Percentiles rank a stretch among this genome's conserved stretches.
phyloP scores from a whole-genome alignment of 768 basidiomycete genomes.

The Daedaleopsis sinensis region DNA sequence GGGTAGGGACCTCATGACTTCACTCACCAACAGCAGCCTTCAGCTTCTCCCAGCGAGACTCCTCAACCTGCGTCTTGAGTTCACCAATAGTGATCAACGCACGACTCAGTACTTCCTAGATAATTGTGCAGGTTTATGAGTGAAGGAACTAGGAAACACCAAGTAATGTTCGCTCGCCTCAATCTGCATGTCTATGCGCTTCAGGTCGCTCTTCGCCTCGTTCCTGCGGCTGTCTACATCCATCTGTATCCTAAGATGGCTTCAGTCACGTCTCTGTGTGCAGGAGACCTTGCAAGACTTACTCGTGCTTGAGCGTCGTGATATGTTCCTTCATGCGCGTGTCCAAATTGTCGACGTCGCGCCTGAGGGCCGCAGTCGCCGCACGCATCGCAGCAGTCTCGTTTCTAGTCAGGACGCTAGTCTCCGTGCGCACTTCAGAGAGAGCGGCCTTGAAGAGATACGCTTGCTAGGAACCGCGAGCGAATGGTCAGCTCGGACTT shows the following conservation, averaged over 20 bases:
- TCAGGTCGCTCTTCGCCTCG: constrained; percentile 83
- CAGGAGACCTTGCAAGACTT: constrained; percentile 34
- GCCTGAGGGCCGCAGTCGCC: constrained; percentile 70
- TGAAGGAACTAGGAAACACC: not conserved
- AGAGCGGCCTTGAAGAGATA: constrained; percentile 94
- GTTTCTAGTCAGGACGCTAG: constrained; percentile 79
- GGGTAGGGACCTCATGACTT: not conserved
- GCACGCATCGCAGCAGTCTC: constrained; percentile 85
- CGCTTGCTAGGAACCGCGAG: constrained; percentile 65
- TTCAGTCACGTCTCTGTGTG: not conserved
- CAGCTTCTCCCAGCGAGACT: constrained; percentile 90
- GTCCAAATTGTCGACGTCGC: constrained; percentile 84
- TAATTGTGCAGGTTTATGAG: not conserved
- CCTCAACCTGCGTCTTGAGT: constrained; percentile 78
- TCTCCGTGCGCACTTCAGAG: constrained; percentile 86
- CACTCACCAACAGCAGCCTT: constrained; percentile 75
- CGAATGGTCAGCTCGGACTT: not conserved
- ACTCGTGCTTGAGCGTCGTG: constrained; percentile 91
- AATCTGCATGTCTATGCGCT: constrained; percentile 81
- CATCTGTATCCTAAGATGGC: constrained; percentile 81
- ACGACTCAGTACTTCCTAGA: constrained; percentile 75
- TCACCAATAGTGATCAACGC: constrained; percentile 75
- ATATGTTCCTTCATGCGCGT: constrained; percentile 95
- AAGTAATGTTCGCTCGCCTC: constrained; percentile 52
- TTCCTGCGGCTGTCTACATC: constrained; percentile 94